Base-by-base conservation (phyloP, 352 stramenopile genomes). In the Pilasporangium apinafurcum region DNA sequence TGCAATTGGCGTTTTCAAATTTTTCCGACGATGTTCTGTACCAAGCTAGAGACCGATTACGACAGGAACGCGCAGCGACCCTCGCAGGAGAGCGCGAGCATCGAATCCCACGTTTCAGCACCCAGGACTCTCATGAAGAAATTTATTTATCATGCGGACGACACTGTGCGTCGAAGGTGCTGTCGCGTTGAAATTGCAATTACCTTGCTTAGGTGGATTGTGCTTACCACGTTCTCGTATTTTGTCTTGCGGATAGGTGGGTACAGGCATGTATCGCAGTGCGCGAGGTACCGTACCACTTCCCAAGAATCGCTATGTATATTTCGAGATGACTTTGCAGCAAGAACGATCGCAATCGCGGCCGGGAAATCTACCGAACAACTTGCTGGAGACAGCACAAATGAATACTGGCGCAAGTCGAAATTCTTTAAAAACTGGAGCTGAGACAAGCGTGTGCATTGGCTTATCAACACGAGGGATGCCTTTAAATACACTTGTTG, bases 21-120 rank as follows among this genome's bases (percentile, higher is more conserved):
- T 89, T 92, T 28, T 91, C 80, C 10, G 78, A 92, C 48, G 81
- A 94, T 39, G 64, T 94, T 5, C 45, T 94, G 21, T 94, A 92
- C 48, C 80, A 86, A 34, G 80, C 67, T 16, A 75, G 83, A 10
- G 83, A 94, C 46, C 67, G 79, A 29, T 43, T 94, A 21, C 73
- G 83, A 18, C 65, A 83, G 20, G 78, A 92, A 49, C 73, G 76
- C 24, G 77, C 76, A 2, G 78, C 74, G 13, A 85, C 70, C n/a
- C 36, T 90, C 31, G 84, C 59, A 8, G 81, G 81, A 12, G 60
- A 78, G n/a, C 56, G 37, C 13, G 57, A 70, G 32, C 47, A 83
- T 10, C 59, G 65, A 13, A 76, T 90, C 10, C 79, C 82, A 13
- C 65, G 71, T 10, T 95, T 95, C 46, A 92, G 89, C 46, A 48